Conservation (phyloP, 2,329 filamentous ascomycete genomes). For the Ophiocordyceps unilateralis region DNA sequence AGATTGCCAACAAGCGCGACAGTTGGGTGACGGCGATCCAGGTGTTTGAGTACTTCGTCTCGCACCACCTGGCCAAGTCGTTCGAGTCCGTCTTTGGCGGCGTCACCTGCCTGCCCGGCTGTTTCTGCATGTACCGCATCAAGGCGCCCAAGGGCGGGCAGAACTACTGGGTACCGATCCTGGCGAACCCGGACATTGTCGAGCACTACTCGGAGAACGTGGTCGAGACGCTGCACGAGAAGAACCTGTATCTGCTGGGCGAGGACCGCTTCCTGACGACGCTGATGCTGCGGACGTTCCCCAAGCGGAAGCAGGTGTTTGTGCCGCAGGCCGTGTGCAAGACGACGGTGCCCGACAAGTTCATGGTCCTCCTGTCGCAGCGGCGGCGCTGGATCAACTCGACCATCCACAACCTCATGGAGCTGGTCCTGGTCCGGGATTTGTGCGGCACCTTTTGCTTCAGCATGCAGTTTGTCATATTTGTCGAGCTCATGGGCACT, state of each 20-base stretch:
- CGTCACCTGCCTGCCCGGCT: conserved; percentile 95
- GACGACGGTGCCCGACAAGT: conserved; percentile 85
- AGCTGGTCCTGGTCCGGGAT: conserved; percentile 85
- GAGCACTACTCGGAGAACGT: conserved; percentile 99
- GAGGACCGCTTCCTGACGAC: conserved; percentile 94
- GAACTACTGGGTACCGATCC: conserved; percentile 98
- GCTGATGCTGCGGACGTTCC: conserved; percentile 96
- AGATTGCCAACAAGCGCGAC: conserved; percentile 94
- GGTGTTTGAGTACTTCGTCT: conserved; percentile 99
- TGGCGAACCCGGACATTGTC: conserved; percentile 95
- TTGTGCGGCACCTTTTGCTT: conserved; percentile 98
- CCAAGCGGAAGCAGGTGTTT: conserved; percentile 97
- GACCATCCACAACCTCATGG: conserved; percentile 97
- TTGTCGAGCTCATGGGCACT: conserved; percentile 87
- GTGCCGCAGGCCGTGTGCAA: conserved; percentile 98
- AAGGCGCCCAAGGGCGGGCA: conserved; percentile 96
- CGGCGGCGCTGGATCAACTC: conserved; percentile 98
- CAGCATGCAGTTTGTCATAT: conserved; percentile 98
- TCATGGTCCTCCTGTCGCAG: conserved; percentile 84
- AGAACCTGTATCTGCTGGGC: conserved; percentile 80
- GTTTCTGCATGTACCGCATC: conserved; percentile 99
- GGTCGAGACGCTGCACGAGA: conserved; percentile 94
- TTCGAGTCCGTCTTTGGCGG: conserved; percentile 98
- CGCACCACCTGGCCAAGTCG: conserved; percentile 88
- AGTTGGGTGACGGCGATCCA: conserved; percentile 97